Base-by-base conservation (phyloP, 768 basidiomycete genomes). In the Leccinellum luteum region DNA sequence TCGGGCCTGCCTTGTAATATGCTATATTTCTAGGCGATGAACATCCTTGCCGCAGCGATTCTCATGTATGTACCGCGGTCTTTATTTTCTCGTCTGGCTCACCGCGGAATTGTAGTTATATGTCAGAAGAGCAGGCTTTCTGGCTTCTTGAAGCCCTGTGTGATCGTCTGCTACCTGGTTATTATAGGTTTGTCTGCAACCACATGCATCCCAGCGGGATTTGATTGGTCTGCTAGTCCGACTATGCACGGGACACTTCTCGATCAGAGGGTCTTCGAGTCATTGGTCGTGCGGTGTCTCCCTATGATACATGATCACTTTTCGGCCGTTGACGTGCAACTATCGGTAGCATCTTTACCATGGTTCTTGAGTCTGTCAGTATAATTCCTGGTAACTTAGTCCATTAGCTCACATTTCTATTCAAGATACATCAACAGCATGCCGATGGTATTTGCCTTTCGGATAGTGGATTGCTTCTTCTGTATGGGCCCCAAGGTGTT, bases 231-330 rank as follows among this genome's bases (percentile, higher is more conserved):
- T 13, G 41, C 41, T 13, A 95, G 94, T 61, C 92, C 94, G 2
- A 96, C 95, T 0, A 99, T 99, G 97, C 94, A 98, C 65, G 97
- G 97, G 14, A 99, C 97, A 0, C 81, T 99, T 12, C 85, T 99
- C n/a, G 97, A 99, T 69, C 97, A 99, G 71, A 84, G 94, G 19
- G 97, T 99, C 0, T 99, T 99, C 60, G 97, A 99, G 70, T 86
- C 94, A 6, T 81, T 99, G 31, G 95, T 98, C 7, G 82, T 88
- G 55, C 84, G 86, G 54, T 92, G 90, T 75, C 79, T 98, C 38
- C 94, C 94, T 4, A 90, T 96, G 66, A 92, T 99, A 63, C 88
- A 95, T 64, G 93, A 97, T 28, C 92, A 98, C 71, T 97, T 98
- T 75, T 80, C 82, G 63, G 78, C 72, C 15, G 93, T 96, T 32